Evolutionary conservation across 1,284 basidiomycete genomes (phyloP).

Genomic region (Ganoderma sinense): DNA sequence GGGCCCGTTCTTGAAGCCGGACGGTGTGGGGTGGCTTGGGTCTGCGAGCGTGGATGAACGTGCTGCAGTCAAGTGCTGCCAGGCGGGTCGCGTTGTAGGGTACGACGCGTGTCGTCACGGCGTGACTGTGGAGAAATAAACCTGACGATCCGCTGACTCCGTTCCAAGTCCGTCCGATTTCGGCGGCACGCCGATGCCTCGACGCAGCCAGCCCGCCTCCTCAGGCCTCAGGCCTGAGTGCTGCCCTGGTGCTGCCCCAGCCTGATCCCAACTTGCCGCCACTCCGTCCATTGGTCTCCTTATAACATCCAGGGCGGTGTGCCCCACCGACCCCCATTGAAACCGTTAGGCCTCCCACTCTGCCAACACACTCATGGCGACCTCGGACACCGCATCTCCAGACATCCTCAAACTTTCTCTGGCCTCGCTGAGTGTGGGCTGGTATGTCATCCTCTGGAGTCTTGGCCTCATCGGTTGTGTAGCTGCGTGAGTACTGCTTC

Average conservation of each 20-base stretch:
- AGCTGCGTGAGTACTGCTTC: constrained; percentile 70
- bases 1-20: background rate
- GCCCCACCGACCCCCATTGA: background rate
- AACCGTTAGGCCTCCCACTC: background rate
- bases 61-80: too few relatives aligned
- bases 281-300: background rate
- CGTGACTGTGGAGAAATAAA: background rate
- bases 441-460: constrained; percentile 80
- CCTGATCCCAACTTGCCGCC: too few relatives aligned
- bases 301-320: background rate
- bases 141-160: background rate
- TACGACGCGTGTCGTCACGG: constrained; percentile 21
- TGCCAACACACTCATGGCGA: constrained; percentile 14
- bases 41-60: background rate
- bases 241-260: too few relatives aligned
- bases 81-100: background rate
- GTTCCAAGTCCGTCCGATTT: background rate
- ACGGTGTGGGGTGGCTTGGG: background rate
- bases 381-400: constrained; percentile 14
- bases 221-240: too few relatives aligned
- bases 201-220: background rate
- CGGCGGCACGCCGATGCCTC: background rate
- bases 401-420: constrained; percentile 35
- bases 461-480: constrained; percentile 81
- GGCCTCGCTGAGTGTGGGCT: constrained; percentile 62